These are phyloP conservation scores for Lecanoromycetidae sp. DNA, from an alignment of 2,329 filamentous ascomycete species.

Conservation along the genomic window DNA sequence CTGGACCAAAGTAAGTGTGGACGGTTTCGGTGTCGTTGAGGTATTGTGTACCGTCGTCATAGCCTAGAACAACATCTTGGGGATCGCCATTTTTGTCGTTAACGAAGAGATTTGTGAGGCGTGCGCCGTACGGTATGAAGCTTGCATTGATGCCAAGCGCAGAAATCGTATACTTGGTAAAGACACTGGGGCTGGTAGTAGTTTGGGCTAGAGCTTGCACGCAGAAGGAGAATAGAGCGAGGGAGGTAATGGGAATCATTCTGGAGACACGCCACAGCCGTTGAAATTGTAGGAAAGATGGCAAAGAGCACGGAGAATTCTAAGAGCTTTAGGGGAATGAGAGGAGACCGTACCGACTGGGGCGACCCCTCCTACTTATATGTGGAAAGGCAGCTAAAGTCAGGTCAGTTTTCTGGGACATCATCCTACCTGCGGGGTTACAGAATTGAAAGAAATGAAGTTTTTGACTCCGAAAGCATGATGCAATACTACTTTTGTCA, in stretches of 20 bases:
- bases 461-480: background rate
- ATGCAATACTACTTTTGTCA: background rate
- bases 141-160: constrained; percentile 37
- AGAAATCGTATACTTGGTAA: constrained; percentile 34
- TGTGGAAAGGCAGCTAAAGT: background rate
- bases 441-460: background rate
- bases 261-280: background rate
- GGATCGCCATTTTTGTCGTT: constrained; percentile 37
- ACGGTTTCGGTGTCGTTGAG: constrained; percentile 34
- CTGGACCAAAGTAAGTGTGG: constrained; percentile 37
- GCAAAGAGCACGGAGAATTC: background rate
- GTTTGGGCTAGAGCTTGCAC: background rate
- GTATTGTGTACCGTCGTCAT: constrained; percentile 36
- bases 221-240: background rate
- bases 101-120: constrained; percentile 37
- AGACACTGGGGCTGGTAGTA: constrained; percentile 26
- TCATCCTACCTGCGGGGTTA: background rate
- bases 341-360: background rate
- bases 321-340: background rate
- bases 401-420: background rate
- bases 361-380: background rate
- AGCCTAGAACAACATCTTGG: constrained; percentile 41
- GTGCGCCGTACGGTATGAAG: constrained; percentile 37
- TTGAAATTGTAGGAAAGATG: background rate
- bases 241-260: background rate